Evolutionary conservation across 2,329 filamentous ascomycete genomes (phyloP).

Genomic region (Venturia nashicola): DNA sequence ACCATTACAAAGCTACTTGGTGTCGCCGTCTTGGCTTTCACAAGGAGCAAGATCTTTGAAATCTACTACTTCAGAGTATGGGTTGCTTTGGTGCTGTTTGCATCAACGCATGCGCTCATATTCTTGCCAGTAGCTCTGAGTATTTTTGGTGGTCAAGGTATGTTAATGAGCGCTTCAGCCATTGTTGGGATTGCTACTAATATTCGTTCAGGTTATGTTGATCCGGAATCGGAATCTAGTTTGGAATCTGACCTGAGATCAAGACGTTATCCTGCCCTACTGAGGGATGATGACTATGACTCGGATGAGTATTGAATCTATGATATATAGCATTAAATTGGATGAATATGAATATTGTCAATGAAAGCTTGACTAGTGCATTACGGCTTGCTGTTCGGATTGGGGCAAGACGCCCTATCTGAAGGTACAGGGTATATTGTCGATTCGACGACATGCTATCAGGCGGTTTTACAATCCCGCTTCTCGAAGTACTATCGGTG

Average conservation of each 20-base stretch:
- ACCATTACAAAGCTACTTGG: conserved; percentile 91
- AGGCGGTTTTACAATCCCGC: too few species aligned
- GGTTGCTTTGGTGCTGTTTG: conserved; percentile 83
- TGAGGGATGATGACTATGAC: conserved; percentile 67
- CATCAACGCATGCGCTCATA: conserved; percentile 75
- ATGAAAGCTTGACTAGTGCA: not conserved
- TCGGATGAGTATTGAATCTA: conserved; percentile 45
- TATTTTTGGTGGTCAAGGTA: conserved; percentile 67
- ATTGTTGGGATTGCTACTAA: conserved; percentile 7
- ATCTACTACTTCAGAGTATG: conserved; percentile 98
- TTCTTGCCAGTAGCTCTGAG: conserved; percentile 86
- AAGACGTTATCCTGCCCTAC: conserved; percentile 62
- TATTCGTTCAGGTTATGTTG: conserved; percentile 53
- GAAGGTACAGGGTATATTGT: too few species aligned
- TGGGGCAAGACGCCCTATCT: too few species aligned
- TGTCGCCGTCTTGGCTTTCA: conserved; percentile 86
- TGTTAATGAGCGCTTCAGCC: conserved; percentile 16
- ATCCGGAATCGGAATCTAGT: conserved; percentile 76
- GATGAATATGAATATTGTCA: not conserved
- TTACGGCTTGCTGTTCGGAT: too few species aligned
- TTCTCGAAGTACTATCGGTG: too few species aligned
- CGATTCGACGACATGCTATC: too few species aligned
- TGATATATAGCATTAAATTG: not conserved
- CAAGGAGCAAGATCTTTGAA: conserved; percentile 95
- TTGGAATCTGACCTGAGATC: conserved; percentile 80